Conservation (phyloP, 306 rosid genomes). For the Malus asiatica region DNA sequence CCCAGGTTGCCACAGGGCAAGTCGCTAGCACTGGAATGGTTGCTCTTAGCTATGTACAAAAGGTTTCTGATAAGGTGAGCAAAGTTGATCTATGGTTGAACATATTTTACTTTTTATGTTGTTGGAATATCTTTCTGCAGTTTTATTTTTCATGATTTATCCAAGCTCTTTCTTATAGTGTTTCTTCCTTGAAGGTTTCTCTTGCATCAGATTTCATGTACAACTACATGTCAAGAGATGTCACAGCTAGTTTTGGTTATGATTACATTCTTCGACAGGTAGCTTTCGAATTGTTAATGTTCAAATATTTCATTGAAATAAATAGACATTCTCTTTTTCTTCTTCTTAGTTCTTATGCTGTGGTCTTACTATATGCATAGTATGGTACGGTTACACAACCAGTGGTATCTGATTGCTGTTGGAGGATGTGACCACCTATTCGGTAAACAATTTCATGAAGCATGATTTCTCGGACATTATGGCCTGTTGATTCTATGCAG, state of each 20-base stretch:
- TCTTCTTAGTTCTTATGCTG: neutral
- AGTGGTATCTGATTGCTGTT: neutral
- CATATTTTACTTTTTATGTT: neutral
- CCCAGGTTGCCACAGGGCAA: slow-evolving; percentile 94
- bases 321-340: neutral
- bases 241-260: slow-evolving; percentile 79
- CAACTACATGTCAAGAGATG: slow-evolving; percentile 87
- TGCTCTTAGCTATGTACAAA: slow-evolving; percentile 92
- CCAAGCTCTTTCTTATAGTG: neutral
- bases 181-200: slow-evolving; percentile 54
- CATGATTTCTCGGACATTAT: neutral
- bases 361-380: neutral
- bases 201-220: slow-evolving; percentile 87
- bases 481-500: neutral
- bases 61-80: slow-evolving; percentile 89
- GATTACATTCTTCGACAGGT: slow-evolving; percentile 97
- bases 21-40: slow-evolving; percentile 94
- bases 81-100: slow-evolving; percentile 1
- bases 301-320: slow-evolving; percentile 2
- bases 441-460: neutral
- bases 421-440: neutral
- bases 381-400: neutral
- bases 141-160: neutral
- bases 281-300: neutral
- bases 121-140: neutral